Evolutionary conservation across 495 filamentous ascomycete species (phyloP), one percentile per base, ranked within the genome.

Genomic region (Aspergillus egyptiacus): DNA sequence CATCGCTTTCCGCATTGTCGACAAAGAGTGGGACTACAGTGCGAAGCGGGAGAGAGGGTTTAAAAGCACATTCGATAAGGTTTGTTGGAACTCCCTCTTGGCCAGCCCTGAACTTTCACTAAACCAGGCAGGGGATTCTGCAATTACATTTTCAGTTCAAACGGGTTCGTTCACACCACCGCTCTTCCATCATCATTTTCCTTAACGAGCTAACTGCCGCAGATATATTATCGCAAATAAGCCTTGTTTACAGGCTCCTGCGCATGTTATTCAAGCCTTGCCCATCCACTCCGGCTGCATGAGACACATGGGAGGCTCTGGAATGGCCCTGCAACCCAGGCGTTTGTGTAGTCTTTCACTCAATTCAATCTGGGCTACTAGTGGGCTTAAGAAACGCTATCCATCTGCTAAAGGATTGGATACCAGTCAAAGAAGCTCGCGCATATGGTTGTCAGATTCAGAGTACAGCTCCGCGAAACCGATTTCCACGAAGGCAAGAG

Each of bases 131-230:
- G 87, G 94, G 93, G 27, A 95, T 99, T 60, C 76, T 99, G 24
- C 91, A 96, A 72, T 74, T 99, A 27, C 93, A 97, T 66, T 98
- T 99, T 66, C 89, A 96, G 64, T 95, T 97, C 74, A 97, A 97
- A 66, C 91, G 83, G 65, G 81, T 83, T 60, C 56, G 68, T 58
- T 6, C 8, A 43, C 14, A 43, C 14, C 18, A 13, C 32, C 19
- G n/a, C 23, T 11, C 14, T 11, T 45, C 35, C 8, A 37, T 40
- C n/a, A 15, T 14, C 17, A 43, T 27, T 33, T 41, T 7, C n/a
- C n/a, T n/a, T n/a, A n/a, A n/a, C n/a, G 20, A 36, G 49, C 54
- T 63, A 46, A 60, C 54, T 32, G 27, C 57, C 52, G 56, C 37
- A 70, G 67, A 70, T 70, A 49, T 70, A 70, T 56, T 70, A 68